Conservation (phyloP, 352 stramenopile genomes). For the Globisporangium cederbergense region DNA sequence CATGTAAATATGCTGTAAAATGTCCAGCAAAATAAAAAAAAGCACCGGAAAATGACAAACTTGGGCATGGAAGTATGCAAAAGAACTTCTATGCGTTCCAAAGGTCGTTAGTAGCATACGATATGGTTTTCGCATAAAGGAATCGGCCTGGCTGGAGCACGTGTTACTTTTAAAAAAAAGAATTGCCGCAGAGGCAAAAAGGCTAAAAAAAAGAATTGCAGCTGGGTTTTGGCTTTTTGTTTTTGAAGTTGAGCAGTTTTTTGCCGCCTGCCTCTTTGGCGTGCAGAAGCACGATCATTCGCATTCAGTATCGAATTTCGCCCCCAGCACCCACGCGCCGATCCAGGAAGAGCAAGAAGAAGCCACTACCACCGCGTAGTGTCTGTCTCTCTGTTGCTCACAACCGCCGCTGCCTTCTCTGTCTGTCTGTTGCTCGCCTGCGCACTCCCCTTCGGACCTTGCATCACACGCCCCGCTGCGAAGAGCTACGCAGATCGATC, state of each 20-base stretch:
- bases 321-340: slow-evolving; percentile 1
- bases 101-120: too few species aligned
- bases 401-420: neutral
- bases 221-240: neutral
- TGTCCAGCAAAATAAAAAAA: too few species aligned
- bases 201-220: slow-evolving; percentile 2
- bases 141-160: too few species aligned
- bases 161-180: too few species aligned
- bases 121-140: too few species aligned
- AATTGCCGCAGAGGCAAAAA: too few species aligned
- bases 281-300: slow-evolving; percentile 9
- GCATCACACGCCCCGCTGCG: neutral
- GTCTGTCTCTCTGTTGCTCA: neutral
- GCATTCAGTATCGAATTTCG: slow-evolving; percentile 11
- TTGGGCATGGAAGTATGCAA: too few species aligned
- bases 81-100: too few species aligned
- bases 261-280: neutral
- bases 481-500: neutral
- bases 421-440: neutral
- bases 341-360: slow-evolving; percentile 1
- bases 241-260: slow-evolving; percentile 5
- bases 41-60: too few species aligned
- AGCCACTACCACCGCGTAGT: neutral
- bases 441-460: neutral
- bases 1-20: too few species aligned